Evolutionary conservation across 2,329 filamentous ascomycete genomes (phyloP).

Genomic region (Sporothrix phasma): DNA sequence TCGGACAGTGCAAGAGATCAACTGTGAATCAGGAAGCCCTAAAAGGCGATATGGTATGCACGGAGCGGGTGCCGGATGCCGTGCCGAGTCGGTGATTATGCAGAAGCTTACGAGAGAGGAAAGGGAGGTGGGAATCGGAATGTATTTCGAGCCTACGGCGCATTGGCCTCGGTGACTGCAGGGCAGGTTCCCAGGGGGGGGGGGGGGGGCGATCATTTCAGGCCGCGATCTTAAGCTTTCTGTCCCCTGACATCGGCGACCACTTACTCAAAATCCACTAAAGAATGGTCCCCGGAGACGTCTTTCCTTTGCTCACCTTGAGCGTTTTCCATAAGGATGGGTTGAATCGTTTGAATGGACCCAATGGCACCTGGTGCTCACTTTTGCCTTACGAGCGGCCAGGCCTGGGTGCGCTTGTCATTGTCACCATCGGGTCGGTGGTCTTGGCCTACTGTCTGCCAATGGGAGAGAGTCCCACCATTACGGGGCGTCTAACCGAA

Average conservation of each 20-base stretch:
- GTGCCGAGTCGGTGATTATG: neutral
- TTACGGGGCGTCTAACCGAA: neutral
- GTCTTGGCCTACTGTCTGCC: neutral
- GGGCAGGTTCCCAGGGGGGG: neutral
- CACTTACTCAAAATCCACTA: neutral
- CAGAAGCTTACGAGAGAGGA: neutral
- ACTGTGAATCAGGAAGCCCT: neutral
- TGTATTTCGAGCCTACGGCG: slow-evolving; percentile 6
- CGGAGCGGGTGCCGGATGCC: neutral
- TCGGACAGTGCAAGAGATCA: neutral
- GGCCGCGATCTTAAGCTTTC: neutral
- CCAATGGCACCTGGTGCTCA: too few relatives aligned
- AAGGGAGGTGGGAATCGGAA: neutral
- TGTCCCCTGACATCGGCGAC: neutral
- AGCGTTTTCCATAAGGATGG: neutral
- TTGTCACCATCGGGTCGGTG: too few relatives aligned
- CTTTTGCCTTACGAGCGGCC: too few relatives aligned
- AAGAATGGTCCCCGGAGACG: neutral
- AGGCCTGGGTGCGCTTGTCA: too few relatives aligned
- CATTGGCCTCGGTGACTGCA: too few relatives aligned
- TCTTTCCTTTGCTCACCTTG: neutral
- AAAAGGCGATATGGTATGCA: neutral
- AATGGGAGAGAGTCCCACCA: neutral
- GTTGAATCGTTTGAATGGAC: too few relatives aligned
- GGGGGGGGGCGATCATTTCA: neutral